A percentile compares a stretch with the other conserved stretches of the same genome.
phyloP scores from a whole-genome alignment of 257 asterid genomes.

The Petunia secreta region DNA sequence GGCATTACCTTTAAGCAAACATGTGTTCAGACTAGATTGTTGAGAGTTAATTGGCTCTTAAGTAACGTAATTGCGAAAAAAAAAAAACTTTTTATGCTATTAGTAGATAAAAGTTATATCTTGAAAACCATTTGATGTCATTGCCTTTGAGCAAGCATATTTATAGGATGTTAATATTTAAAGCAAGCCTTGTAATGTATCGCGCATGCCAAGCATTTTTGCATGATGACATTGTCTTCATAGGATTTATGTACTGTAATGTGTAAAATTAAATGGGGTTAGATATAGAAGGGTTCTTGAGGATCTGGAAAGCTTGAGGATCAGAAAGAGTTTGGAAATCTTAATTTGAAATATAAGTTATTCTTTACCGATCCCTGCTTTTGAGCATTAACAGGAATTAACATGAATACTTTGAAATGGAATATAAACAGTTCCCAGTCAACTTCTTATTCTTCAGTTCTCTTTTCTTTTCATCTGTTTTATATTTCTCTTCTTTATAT shows the following conservation, averaged over 20 bases:
- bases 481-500: not conserved
- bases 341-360: not conserved
- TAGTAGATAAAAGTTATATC: not conserved
- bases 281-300: not conserved
- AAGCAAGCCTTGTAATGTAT: not conserved
- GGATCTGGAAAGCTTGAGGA: conserved; percentile 17
- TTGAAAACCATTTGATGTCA: not conserved
- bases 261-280: not conserved
- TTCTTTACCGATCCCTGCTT: not conserved
- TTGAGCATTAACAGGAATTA: not conserved
- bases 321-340: not conserved
- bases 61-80: not conserved
- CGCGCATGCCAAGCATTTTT: not conserved
- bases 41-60: not conserved
- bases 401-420: not conserved
- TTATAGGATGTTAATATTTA: too few relatives aligned
- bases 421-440: not conserved
- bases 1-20: not conserved
- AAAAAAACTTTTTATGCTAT: not conserved
- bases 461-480: not conserved
- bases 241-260: not conserved
- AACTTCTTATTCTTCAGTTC: not conserved
- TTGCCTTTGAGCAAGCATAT: not conserved
- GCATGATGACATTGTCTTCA: not conserved
- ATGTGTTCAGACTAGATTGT: not conserved